These are phyloP conservation scores for Orychophragmus violaceus DNA, from an alignment of 345 rosid genomes.

Conservation along the genomic window DNA sequence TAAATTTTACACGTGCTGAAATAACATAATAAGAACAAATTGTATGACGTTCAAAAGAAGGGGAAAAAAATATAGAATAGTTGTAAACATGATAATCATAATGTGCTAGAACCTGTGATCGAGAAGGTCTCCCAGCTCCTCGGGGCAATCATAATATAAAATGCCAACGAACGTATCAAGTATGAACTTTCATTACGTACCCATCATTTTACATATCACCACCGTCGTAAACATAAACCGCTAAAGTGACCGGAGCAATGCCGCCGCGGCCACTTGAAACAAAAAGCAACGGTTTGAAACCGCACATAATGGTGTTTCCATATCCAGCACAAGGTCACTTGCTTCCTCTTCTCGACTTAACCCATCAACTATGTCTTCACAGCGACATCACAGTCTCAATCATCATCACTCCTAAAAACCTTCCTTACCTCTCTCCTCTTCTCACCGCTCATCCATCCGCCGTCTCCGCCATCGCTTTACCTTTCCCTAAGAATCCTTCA, in stretches of 20 bases:
- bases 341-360: constrained; percentile 22
- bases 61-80: too few species aligned
- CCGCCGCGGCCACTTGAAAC: not conserved
- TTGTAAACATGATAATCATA: not conserved
- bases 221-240: not conserved
- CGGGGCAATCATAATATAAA: too few species aligned
- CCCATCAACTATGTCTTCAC: constrained; percentile 43
- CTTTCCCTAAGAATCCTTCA: constrained; percentile 12
- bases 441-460: constrained; percentile 11
- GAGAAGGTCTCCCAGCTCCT: too few species aligned
- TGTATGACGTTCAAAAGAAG: not conserved
- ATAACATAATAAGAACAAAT: not conserved
- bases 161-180: not conserved
- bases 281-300: not conserved
- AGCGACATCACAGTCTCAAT: constrained; percentile 37
- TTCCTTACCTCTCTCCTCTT: constrained; percentile 45
- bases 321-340: constrained; percentile 73
- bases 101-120: too few species aligned
- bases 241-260: not conserved
- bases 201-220: not conserved
- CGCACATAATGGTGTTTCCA: constrained; percentile 55
- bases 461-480: constrained; percentile 11
- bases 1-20: not conserved
- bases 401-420: constrained; percentile 49
- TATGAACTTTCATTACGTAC: not conserved